Evolutionary conservation across 2,329 filamentous ascomycete genomes (phyloP), one percentile per base, ranked within the genome.

Genomic region (Cercospora sojina): DNA sequence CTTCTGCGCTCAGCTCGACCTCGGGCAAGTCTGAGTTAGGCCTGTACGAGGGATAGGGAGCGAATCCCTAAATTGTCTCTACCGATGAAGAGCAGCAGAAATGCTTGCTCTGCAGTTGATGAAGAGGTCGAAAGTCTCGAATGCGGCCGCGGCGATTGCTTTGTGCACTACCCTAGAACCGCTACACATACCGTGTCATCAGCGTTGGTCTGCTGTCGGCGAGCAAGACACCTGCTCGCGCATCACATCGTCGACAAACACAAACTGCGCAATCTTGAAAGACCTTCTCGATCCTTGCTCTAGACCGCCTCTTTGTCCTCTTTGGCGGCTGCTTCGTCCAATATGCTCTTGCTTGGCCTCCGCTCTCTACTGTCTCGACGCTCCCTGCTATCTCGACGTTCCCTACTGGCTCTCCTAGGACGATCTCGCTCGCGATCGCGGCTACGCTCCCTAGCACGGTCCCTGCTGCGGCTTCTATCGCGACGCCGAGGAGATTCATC

Each of bases 371-470:
- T 59, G 57, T 59, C 57, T 41, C 31, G 57, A 38, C 57, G 57
- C 16, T 20, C 10, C 18, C 23, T 59, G 32, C 38, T 62, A 25
- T 55, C 60, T 47, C 51, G 32, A 2, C 65, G 57, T 12, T 64
- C 61, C 23, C 49, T 49, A 32, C 64, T 66, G 13, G 13, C 20
- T 18, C 43, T 51, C 20, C 27, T 23, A 31, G 51, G 20, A 25
- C 64, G 63, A 41, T 58, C 56, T 49, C 63, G 43, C 3, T 65
- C 65, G 27, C 60, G 59, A 32, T 49, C 43, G 18, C 56, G 59
- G 32, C 47, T 51, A 16, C 64, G 64, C 56, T 64, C 67, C 23
- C 61, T 62, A 12, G 71, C 71, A 35, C 67, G 58, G 6, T 68
- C 66, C 5, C 67, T 47, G 29, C 70, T 65, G 55, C 66, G 63